Conservation (phyloP, 1,284 basidiomycete genomes). For the Cutaneotrichosporon dermatis region DNA sequence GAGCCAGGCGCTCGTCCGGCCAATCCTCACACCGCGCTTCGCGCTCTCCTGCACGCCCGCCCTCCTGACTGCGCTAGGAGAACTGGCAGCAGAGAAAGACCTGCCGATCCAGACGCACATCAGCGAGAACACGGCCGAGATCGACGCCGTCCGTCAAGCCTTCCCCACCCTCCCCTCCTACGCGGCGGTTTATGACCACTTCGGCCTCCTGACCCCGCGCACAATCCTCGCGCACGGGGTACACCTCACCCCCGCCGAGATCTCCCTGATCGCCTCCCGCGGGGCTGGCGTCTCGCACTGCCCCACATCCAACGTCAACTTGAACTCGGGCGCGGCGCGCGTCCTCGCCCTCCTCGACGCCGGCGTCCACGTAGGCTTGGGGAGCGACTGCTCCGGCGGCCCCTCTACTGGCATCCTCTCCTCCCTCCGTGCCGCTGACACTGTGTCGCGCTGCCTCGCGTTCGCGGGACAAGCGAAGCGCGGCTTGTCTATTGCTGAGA, state of each 20-base stretch:
- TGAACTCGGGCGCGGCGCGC: constrained; percentile 75
- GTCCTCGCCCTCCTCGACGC: constrained; percentile 55
- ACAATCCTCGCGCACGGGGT: constrained; percentile 83
- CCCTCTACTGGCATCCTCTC: constrained; percentile 76
- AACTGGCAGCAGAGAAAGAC: constrained; percentile 49
- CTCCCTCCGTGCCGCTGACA: constrained; percentile 75
- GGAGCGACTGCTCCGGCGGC: constrained; percentile 89
- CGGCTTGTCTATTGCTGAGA: constrained; percentile 62
- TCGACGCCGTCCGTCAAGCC: constrained; percentile 61
- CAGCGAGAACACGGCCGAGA: constrained; percentile 76
- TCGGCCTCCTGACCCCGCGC: constrained; percentile 69
- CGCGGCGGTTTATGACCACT: constrained; percentile 74
- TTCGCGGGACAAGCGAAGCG: constrained; percentile 19
- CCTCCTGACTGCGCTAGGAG: constrained; percentile 64
- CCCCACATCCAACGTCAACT: constrained; percentile 86
- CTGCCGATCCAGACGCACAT: constrained; percentile 85
- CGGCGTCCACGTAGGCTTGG: constrained; percentile 66
- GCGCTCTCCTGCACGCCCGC: constrained; percentile 81
- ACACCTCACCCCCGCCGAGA: constrained; percentile 67
- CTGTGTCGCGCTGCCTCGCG: constrained; percentile 70
- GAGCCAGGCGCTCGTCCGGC: constrained; percentile 62
- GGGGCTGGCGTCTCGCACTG: constrained; percentile 84
- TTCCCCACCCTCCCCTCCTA: constrained; percentile 62
- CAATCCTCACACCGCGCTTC: constrained; percentile 90
- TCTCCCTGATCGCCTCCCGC: constrained; percentile 63